These are phyloP conservation scores for Paradendryphiella salina DNA, from an alignment of 2,329 filamentous ascomycete species.

Conservation along the genomic window DNA sequence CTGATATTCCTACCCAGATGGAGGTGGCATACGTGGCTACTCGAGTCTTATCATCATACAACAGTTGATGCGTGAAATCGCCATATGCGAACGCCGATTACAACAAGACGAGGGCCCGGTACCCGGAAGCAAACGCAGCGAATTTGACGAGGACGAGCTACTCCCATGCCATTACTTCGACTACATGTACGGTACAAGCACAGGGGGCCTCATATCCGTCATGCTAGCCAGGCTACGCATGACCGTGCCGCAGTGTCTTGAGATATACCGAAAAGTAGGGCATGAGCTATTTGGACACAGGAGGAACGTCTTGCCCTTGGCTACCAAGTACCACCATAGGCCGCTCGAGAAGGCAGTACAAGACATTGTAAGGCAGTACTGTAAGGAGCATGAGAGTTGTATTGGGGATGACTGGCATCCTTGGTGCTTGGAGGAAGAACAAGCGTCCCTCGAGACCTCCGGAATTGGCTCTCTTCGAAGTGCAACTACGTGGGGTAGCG, in stretches of 20 bases:
- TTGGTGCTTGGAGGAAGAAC: constrained; percentile 34
- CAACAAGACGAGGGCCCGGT: constrained; percentile 51
- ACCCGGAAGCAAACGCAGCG: constrained; percentile 25
- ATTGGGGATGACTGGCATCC: constrained; percentile 53
- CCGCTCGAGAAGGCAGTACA: constrained; percentile 54
- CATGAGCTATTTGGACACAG: constrained; percentile 54
- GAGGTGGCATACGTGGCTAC: constrained; percentile 57
- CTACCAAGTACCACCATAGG: constrained; percentile 55
- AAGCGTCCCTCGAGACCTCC: not conserved
- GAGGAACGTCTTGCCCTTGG: constrained; percentile 51
- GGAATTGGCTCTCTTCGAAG: constrained; percentile 16
- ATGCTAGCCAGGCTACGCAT: constrained; percentile 56
- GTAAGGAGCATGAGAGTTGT: constrained; percentile 49
- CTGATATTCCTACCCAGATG: constrained; percentile 44
- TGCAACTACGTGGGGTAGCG: constrained; percentile 27
- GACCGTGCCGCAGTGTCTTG: constrained; percentile 54
- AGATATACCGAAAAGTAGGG: constrained; percentile 53
- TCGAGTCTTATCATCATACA: constrained; percentile 55
- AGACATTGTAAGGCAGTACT: constrained; percentile 51
- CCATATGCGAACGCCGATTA: constrained; percentile 49
- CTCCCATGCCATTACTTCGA: constrained; percentile 59
- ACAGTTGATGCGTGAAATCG: constrained; percentile 54
- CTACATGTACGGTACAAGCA: constrained; percentile 58
- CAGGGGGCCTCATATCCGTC: constrained; percentile 57
- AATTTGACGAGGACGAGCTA: constrained; percentile 49